Evolutionary conservation across 2,329 filamentous ascomycete species (phyloP).

Genomic region (Cephalotrichum gorgonifer): DNA sequence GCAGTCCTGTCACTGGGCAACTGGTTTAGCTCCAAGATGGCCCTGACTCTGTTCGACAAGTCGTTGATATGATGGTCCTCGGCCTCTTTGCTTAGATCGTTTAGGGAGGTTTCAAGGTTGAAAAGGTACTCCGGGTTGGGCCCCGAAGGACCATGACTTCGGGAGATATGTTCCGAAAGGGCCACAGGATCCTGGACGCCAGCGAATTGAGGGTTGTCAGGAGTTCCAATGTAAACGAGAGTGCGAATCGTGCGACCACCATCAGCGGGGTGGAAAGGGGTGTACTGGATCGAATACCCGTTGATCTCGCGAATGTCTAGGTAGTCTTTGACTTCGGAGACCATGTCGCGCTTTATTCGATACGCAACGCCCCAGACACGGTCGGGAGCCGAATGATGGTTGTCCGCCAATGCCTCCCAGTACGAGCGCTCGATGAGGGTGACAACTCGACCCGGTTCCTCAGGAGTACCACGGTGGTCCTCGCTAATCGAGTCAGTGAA

Average conservation of each 20-base stretch:
- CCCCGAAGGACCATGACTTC: slow-evolving; percentile 72
- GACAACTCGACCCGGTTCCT: slow-evolving; percentile 80
- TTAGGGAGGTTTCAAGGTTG: slow-evolving; percentile 64
- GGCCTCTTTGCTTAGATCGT: slow-evolving; percentile 63
- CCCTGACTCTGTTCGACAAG: slow-evolving; percentile 61
- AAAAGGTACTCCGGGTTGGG: slow-evolving; percentile 85
- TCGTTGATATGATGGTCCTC: slow-evolving; percentile 79
- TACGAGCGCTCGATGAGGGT: slow-evolving; percentile 79
- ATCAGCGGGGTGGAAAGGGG: slow-evolving; percentile 60
- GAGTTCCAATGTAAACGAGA: slow-evolving; percentile 90
- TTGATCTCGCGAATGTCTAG: slow-evolving; percentile 97
- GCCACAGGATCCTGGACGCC: slow-evolving; percentile 69
- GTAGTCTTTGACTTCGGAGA: slow-evolving; percentile 75
- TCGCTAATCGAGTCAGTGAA: slow-evolving; percentile 44
- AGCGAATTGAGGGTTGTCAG: slow-evolving; percentile 85
- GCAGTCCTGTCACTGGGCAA: background rate
- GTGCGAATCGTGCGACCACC: slow-evolving; percentile 31
- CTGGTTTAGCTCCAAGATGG: slow-evolving; percentile 27
- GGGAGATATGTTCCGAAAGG: slow-evolving; percentile 72
- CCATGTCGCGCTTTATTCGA: slow-evolving; percentile 62
- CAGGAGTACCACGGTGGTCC: slow-evolving; percentile 87
- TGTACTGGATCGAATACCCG: slow-evolving; percentile 89
- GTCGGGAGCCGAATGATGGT: slow-evolving; percentile 49
- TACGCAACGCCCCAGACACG: slow-evolving; percentile 90
- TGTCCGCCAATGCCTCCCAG: slow-evolving; percentile 69